Conservation (phyloP, 1,139 yeast genomes). For the Candida anutae region DNA sequence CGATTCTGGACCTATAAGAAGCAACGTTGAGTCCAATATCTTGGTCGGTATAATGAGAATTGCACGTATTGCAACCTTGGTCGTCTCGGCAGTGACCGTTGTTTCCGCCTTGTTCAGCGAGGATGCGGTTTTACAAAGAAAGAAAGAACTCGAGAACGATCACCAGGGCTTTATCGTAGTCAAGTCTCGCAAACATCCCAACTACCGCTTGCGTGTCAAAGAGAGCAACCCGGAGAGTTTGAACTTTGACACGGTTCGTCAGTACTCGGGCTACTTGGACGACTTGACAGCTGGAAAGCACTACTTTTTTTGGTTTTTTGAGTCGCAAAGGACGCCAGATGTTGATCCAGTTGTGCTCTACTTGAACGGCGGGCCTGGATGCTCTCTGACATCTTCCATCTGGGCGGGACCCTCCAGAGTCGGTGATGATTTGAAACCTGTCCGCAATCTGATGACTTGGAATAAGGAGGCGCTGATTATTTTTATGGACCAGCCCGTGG, state of each 20-base stretch:
- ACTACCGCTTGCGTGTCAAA: slow-evolving; percentile 35
- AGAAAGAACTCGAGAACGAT: no score
- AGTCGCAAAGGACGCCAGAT: slow-evolving; percentile 60
- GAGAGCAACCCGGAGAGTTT: slow-evolving; percentile 33
- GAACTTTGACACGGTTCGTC: slow-evolving; percentile 51
- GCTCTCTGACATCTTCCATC: slow-evolving; percentile 61
- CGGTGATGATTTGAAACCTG: slow-evolving; percentile 40
- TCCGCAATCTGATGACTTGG: slow-evolving; percentile 61
- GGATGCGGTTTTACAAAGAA: no score
- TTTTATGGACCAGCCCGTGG: slow-evolving; percentile 68
- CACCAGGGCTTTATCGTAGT: no score
- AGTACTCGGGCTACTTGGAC: slow-evolving; percentile 61
- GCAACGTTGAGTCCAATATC: no score
- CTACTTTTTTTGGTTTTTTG: slow-evolving; percentile 74
- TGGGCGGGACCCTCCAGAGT: slow-evolving; percentile 59
- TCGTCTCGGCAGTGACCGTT: no score
- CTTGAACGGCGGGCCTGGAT: slow-evolving; percentile 79
- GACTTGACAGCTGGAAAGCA: slow-evolving; percentile 54
- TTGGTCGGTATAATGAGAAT: no score
- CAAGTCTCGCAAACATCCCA: no score
- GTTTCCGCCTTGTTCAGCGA: no score
- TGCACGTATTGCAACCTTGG: no score
- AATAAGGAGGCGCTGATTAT: slow-evolving; percentile 61
- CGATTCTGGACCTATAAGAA: no score
- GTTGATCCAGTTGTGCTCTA: slow-evolving; percentile 60